phyloP scores from a whole-genome alignment of 2,329 filamentous ascomycete genomes.

The Fusarium decemcellulare region DNA sequence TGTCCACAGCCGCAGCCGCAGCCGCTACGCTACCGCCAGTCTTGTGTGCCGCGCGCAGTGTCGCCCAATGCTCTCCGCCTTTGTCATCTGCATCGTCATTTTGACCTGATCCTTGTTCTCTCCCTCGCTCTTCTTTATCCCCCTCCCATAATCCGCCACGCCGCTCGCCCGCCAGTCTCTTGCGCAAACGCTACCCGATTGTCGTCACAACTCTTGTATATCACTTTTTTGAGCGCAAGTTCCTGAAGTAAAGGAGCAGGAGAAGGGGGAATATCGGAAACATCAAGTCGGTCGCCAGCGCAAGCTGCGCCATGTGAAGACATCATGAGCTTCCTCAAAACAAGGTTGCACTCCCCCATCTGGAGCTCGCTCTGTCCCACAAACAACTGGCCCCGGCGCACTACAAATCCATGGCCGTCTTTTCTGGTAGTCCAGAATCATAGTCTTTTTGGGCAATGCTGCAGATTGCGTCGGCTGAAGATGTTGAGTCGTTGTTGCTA shows the following conservation, averaged over 20 bases:
- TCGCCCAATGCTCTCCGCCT: slow-evolving; percentile 33
- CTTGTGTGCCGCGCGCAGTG: slow-evolving; percentile 4
- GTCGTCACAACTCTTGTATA: slow-evolving; percentile 17
- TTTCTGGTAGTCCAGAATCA: slow-evolving; percentile 15
- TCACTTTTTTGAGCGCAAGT: slow-evolving; percentile 12
- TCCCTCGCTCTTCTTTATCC: slow-evolving; percentile 30
- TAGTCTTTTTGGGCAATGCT: neutral
- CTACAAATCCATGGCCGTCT: neutral
- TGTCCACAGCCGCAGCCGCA: slow-evolving; percentile 15
- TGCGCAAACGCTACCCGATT: slow-evolving; percentile 25
- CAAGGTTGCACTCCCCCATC: slow-evolving; percentile 53
- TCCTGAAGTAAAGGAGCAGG: slow-evolving; percentile 25
- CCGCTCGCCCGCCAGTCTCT: slow-evolving; percentile 28
- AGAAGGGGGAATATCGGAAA: slow-evolving; percentile 9
- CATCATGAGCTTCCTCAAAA: slow-evolving; percentile 60
- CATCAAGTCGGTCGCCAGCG: slow-evolving; percentile 32
- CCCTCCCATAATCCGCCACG: slow-evolving; percentile 40
- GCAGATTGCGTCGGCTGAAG: slow-evolving; percentile 14
- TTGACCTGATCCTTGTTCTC: slow-evolving; percentile 40
- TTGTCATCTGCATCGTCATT: slow-evolving; percentile 44
- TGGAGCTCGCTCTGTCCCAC: slow-evolving; percentile 14
- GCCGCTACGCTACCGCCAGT: slow-evolving; percentile 14
- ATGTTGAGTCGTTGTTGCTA: slow-evolving; percentile 39
- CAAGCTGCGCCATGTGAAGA: slow-evolving; percentile 55
- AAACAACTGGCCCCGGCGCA: neutral